These are phyloP conservation scores for Candida germanica DNA, from an alignment of 805 yeast species.

Conservation along the genomic window DNA sequence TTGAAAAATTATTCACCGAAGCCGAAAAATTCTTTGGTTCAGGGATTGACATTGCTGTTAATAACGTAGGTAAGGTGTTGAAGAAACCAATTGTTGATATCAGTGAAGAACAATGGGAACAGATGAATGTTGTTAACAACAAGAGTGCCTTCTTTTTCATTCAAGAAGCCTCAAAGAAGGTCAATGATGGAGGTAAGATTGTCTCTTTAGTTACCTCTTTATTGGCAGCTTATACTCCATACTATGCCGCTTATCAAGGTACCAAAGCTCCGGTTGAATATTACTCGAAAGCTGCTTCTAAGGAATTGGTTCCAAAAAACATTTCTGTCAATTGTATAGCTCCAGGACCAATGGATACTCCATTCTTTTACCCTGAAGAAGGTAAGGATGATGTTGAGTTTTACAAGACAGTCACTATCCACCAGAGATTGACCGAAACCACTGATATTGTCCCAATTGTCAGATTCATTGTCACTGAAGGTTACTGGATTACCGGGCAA, in stretches of 20 bases:
- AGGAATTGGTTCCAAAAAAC: slow-evolving; percentile 45
- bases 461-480: slow-evolving; percentile 58
- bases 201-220: slow-evolving; percentile 60
- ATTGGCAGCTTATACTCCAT: slow-evolving; percentile 60
- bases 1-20: slow-evolving; percentile 42
- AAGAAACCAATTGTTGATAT: slow-evolving; percentile 57
- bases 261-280: slow-evolving; percentile 55
- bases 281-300: slow-evolving; percentile 52
- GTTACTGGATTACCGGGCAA: slow-evolving; percentile 71
- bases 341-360: slow-evolving; percentile 69
- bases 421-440: slow-evolving; percentile 52
- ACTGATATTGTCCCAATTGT: slow-evolving; percentile 64
- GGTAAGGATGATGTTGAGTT: slow-evolving; percentile 48
- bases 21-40: slow-evolving; percentile 46
- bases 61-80: slow-evolving; percentile 64
- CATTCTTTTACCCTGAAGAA: slow-evolving; percentile 63
- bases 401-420: slow-evolving; percentile 50
- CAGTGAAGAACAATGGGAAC: slow-evolving; percentile 52
- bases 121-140: slow-evolving; percentile 52
- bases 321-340: slow-evolving; percentile 56
- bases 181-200: slow-evolving; percentile 52
- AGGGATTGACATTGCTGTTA: slow-evolving; percentile 57
- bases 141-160: slow-evolving; percentile 61
- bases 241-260: slow-evolving; percentile 54
- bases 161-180: slow-evolving; percentile 50